Evolutionary conservation across 2,329 filamentous ascomycete genomes (phyloP), one percentile per base, ranked within the genome.

Genomic region (Beauveria medogensis): DNA sequence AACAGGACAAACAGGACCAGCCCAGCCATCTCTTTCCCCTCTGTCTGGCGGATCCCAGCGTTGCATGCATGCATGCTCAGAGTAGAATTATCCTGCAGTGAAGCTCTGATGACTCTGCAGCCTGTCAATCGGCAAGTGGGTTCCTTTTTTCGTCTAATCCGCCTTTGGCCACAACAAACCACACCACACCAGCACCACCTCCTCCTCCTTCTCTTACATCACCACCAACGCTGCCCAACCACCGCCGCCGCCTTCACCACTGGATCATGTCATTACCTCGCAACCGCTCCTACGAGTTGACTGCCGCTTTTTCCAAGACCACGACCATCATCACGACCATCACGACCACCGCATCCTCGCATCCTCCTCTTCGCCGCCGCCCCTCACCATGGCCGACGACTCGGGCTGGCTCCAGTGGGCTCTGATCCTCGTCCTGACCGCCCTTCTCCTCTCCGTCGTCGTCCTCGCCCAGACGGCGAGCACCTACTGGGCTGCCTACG

Each of bases 401-500:
- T 76, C 77, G 65, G 75, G 77, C 67, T 75, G 75, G 68, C 74
- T 80, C 62, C 77, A 82, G 73, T 84, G 82, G 82, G 80, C 81
- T 70, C 75, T 83, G 66, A 74, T 85, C 69, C 76, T 86, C 63
- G 76, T 82, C 65, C 73, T 84, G 71, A 82, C 82, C 72, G 83
- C 84, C 64, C 77, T 84, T 70, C 72, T 78, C 50, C 78, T 86
- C 62, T 81, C 81, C 47, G 70, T 83, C 63, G 76, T 82, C 65
- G 78, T 86, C 64, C 73, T 82, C 67, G 75, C 72, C 62, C 82
- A 84, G 69, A 76, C 80, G 64, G 69, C 78, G 60, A 75, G 77
- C 64, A 77, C 77, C 56, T 84, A 84, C 69, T 77, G 78, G 56
- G 70, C 77, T 62, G 84, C 83, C 20, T 87, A 85, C 71, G 68